Evolutionary conservation across 495 filamentous ascomycete genomes (phyloP).

Genomic region (Podospora pseudopauciseta): DNA sequence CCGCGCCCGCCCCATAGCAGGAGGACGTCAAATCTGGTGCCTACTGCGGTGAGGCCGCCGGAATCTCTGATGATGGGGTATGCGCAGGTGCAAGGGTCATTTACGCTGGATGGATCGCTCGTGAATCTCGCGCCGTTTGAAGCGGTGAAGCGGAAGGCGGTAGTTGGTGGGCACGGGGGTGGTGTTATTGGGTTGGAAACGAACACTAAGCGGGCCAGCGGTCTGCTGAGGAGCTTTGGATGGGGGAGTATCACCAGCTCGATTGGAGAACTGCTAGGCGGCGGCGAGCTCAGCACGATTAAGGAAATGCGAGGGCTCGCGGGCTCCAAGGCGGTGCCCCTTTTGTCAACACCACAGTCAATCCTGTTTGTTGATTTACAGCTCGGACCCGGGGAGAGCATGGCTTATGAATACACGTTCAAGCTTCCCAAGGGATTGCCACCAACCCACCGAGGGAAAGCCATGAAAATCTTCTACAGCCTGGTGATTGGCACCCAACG

Average conservation of each 20-base stretch:
- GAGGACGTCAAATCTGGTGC: constrained; percentile 57
- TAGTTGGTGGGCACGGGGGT: constrained; percentile 80
- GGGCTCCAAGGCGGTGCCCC: constrained; percentile 73
- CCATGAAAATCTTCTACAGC: constrained; percentile 90
- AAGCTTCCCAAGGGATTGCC: constrained; percentile 80
- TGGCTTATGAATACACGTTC: constrained; percentile 80
- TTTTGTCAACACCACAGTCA: constrained; percentile 93
- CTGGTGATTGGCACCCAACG: constrained; percentile 89
- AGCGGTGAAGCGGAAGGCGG: constrained; percentile 90
- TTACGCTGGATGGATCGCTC: constrained; percentile 85
- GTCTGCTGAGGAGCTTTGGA: constrained; percentile 78
- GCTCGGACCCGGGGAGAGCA: constrained; percentile 84
- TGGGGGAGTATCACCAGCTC: constrained; percentile 89
- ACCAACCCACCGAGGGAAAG: constrained; percentile 85
- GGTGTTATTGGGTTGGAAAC: constrained; percentile 78
- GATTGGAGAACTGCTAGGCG: constrained; percentile 78
- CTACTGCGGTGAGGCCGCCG: constrained; percentile 45
- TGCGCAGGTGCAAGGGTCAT: constrained; percentile 88
- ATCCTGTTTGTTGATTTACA: constrained; percentile 92
- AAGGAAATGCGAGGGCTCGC: constrained; percentile 88
- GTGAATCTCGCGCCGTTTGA: constrained; percentile 89
- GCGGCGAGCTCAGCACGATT: constrained; percentile 82
- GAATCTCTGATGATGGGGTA: constrained; percentile 97
- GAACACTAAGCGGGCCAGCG: constrained; percentile 65
- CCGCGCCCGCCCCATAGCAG: constrained; percentile 56